Conservation (phyloP, 2,329 filamentous ascomycete species). For the Colletotrichum brevisporum region DNA sequence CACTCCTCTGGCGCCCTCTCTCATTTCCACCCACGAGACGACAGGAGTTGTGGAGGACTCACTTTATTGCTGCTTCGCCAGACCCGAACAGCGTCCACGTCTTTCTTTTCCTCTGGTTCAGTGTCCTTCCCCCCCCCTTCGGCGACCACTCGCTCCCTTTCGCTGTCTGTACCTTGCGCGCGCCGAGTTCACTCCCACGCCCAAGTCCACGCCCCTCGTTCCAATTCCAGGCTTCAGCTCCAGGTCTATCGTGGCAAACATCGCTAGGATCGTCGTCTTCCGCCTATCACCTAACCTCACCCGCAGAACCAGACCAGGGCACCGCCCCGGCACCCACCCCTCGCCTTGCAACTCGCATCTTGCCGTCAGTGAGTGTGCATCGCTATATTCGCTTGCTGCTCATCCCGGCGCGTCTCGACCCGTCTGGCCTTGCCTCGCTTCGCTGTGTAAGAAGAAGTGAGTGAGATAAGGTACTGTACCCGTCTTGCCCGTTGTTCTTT, state of each 20-base stretch:
- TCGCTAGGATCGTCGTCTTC: slow-evolving; percentile 10
- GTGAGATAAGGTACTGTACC: slow-evolving; percentile 29
- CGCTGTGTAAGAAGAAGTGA: background rate
- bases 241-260: slow-evolving; percentile 5
- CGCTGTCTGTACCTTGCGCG: slow-evolving; percentile 1
- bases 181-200: background rate
- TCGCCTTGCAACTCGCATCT: slow-evolving; percentile 6
- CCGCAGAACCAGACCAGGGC: slow-evolving; percentile 30
- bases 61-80: slow-evolving; percentile 17
- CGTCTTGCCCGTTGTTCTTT: background rate
- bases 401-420: background rate
- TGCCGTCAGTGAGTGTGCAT: background rate
- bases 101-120: slow-evolving; percentile 35
- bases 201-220: background rate
- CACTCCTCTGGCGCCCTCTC: slow-evolving; percentile 30
- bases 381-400: no score
- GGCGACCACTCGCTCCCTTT: background rate
- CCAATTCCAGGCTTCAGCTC: background rate
- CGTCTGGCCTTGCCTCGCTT: slow-evolving; percentile 2
- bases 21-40: slow-evolving; percentile 23
- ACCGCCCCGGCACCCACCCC: slow-evolving; percentile 7
- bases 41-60: slow-evolving; percentile 4
- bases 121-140: background rate
- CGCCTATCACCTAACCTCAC: background rate
- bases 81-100: background rate